Base-by-base conservation (phyloP, 768 basidiomycete genomes). In the Pulveroboletus frians region DNA sequence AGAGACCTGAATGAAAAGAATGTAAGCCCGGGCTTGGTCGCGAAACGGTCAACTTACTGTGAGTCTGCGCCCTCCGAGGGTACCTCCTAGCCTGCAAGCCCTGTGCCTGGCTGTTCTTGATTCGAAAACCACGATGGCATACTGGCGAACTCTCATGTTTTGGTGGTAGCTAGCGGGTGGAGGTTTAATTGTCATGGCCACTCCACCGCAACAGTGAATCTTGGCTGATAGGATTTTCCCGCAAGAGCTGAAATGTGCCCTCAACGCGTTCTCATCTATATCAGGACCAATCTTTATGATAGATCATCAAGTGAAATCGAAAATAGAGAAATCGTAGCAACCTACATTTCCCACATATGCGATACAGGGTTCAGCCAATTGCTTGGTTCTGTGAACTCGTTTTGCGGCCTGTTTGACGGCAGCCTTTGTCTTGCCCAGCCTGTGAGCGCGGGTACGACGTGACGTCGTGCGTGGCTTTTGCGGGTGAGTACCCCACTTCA, bases 281-380 rank as follows among this genome's bases (percentile, higher is more conserved):
- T 52, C 54, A 3, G 72, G 65, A 37, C 69, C 59, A 27, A 75
- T 41, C 71, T 74, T 51, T 49, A 34, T 39, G 44, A 48, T 34
- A 27, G 9, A 34, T 55, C 15, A 41, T 43, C 38, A 29, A 54
- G 29, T 46, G 39, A 43, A 39, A 38, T 29, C 10, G 20, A 39
- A 39, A 45, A 8, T 21, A 37, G 41, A 37, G n/a, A n/a, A 4
- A 30, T 9, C 9, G 32, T 6, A 5, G 11, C 10, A 13, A 69
- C 81, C 52, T 56, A 85, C 85, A 59, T 85, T 85, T 35, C 85
- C 84, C 17, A 84, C 78, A 55, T 71, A 85, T 20, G 80, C 72
- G 50, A 68, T 70, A 29, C 61, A 64, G 47, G 61, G 62, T 8
- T 55, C 61, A 9, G 15, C 40, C 18, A 50, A 6, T 6, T 46